Percentiles rank a stretch among this genome's conserved stretches.
Evolutionary conservation across 495 filamentous ascomycete species (phyloP).

Genomic region (Tuber indicum): DNA sequence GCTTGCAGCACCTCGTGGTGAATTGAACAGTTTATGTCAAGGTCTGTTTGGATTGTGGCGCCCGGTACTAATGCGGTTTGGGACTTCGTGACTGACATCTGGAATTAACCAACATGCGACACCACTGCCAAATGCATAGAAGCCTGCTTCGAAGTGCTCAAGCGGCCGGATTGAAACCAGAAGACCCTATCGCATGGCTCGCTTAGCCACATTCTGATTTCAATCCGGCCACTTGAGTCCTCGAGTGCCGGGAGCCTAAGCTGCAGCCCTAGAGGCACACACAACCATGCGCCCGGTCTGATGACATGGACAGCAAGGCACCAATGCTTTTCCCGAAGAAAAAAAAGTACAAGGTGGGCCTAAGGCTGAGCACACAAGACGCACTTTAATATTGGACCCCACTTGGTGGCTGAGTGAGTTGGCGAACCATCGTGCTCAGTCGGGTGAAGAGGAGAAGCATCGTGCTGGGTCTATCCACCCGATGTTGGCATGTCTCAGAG

Average conservation of each 20-base stretch:
- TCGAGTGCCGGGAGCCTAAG: background rate
- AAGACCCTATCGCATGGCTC: no score
- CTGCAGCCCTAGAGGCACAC: background rate
- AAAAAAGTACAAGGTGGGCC: background rate
- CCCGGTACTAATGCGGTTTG: background rate
- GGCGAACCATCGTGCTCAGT: background rate
- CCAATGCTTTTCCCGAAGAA: background rate
- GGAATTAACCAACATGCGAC: background rate
- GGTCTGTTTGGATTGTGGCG: background rate
- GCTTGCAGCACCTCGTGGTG: background rate
- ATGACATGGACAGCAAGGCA: background rate
- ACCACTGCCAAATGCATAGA: background rate
- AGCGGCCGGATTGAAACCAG: background rate
- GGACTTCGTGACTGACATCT: background rate
- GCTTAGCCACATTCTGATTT: no score
- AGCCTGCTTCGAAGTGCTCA: background rate
- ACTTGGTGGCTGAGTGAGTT: background rate
- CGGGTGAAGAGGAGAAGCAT: background rate
- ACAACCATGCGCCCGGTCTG: background rate
- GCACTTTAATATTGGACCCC: background rate
- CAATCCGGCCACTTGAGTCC: background rate
- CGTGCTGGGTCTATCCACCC: background rate
- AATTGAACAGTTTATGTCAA: background rate
- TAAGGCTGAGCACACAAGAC: background rate
- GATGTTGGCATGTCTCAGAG: background rate